Conservation (phyloP, 176 grass and related monocot genomes). For the Oryza glaberrima region DNA sequence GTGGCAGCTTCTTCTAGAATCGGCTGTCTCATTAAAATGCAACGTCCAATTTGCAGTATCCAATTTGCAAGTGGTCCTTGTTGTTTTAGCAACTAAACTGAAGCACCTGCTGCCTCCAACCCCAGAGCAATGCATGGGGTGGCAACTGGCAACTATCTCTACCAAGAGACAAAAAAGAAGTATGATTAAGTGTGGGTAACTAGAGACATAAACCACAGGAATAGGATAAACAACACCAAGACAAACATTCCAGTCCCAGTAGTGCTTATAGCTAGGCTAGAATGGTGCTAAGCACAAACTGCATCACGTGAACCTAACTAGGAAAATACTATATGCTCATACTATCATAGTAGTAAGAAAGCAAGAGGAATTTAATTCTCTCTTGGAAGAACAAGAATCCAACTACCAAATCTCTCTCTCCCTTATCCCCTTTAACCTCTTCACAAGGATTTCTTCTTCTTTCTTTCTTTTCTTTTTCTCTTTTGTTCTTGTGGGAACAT, state of each 20-base stretch:
- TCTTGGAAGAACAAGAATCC: slow-evolving; percentile 21
- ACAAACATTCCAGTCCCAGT: slow-evolving; percentile 49
- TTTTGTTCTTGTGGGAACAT: slow-evolving; percentile 33
- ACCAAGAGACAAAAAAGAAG: not conserved
- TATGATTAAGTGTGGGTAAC: not conserved
- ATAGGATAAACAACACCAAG: slow-evolving; percentile 7
- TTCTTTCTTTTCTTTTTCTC: slow-evolving; percentile 33
- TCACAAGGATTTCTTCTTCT: slow-evolving; percentile 9
- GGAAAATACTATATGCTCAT: not conserved
- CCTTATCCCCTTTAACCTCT: not conserved
- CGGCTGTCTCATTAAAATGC: not conserved
- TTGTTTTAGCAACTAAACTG: too few relatives aligned
- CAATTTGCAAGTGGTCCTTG: not conserved
- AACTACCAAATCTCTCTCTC: not conserved
- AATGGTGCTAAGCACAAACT: not conserved
- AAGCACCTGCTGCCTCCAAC: not conserved
- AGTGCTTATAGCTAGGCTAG: not conserved
- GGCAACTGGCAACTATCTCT: not conserved
- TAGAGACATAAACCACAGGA: not conserved
- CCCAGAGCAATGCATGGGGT: slow-evolving; percentile 6
- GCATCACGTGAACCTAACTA: slow-evolving; percentile 43
- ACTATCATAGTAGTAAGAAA: too few relatives aligned
- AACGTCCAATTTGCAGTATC: not conserved
- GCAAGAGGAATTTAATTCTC: slow-evolving; percentile 8
- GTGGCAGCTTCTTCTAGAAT: not conserved